These are phyloP conservation scores for Diaporthe capsici DNA, from an alignment of 2,329 filamentous ascomycete species.

Conservation along the genomic window DNA sequence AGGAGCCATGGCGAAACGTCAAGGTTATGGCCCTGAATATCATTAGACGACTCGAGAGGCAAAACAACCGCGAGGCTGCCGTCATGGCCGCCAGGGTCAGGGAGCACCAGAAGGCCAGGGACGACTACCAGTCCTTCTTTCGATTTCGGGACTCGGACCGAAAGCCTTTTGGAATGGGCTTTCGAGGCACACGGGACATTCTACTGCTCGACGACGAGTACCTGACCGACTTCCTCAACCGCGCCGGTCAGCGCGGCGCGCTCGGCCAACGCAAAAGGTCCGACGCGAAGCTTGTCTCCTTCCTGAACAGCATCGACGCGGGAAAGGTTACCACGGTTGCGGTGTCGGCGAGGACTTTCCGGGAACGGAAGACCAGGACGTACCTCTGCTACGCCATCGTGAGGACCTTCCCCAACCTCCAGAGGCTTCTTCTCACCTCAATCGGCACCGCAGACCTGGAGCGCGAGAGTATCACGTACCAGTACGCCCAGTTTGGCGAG, in stretches of 20 bases:
- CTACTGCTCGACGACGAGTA: conserved; percentile 29
- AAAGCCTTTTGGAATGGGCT: conserved; percentile 18
- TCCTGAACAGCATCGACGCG: conserved; percentile 2
- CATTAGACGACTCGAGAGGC: neutral
- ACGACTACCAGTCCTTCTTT: neutral
- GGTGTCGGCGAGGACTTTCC: neutral
- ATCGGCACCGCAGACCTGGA: neutral
- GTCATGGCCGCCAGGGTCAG: neutral
- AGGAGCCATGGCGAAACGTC: neutral
- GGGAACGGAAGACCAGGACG: neutral
- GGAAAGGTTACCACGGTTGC: conserved; percentile 15
- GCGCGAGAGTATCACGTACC: neutral
- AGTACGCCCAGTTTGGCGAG: neutral
- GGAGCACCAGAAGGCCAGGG: neutral
- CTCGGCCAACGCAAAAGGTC: neutral
- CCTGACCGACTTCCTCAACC: conserved; percentile 2
- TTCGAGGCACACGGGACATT: conserved; percentile 1
- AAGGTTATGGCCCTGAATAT: neutral
- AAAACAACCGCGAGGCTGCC: neutral
- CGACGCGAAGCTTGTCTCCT: conserved; percentile 12
- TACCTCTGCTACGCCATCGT: conserved; percentile 18
- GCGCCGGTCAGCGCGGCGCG: neutral
- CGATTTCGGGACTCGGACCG: neutral
- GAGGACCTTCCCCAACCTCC: conserved; percentile 18
- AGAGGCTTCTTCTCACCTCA: neutral